Evolutionary conservation across 1,284 basidiomycete species (phyloP), one percentile per base, ranked within the genome.

Genomic region (Chiua sp.): DNA sequence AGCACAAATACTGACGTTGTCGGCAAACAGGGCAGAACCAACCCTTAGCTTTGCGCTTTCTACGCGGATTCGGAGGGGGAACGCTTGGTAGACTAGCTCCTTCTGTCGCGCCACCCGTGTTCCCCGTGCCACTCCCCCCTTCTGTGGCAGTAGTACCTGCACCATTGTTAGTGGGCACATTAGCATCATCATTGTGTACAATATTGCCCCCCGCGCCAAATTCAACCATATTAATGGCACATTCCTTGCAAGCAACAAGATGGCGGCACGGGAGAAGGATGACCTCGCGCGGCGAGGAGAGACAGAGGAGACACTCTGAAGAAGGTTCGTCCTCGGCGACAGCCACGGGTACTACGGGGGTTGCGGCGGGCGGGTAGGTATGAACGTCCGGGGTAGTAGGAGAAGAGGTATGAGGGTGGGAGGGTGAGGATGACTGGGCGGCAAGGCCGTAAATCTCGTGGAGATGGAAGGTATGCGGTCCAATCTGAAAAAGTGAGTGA

Each of bases 11-110:
- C 88, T 75, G 66, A 90, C 88, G 93, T 81, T 96, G 94, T 68
- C 94, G 84, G 73, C 94, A 96, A 53, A 96, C 92, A 33, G 94
- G 94, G 73, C 94, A 96, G 83, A 92, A 94, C 94, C 94, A 96
- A 18, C 94, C 94, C 76, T 96, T 96, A 2, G 93, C 91, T 78
- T 93, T 95, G 66, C 93, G 83, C 81, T 94, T 95, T 71, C 94
- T 81, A 58, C 93, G 75, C 3, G 84, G 75, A 53, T 80, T 75
- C 22, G 77, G 64, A 12, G 75, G 72, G 1, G 65, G 63, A 12
- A 67, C 63, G 10, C 67, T 63, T 18, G 75, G 69, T 1, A 66
- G 64, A n/a, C 67, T 66, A 33, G 60, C 51, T 13, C 60, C 65
- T 12, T 69, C 74, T 13, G 63, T 60, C 4, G 59, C 59, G 49